phyloP scores from a whole-genome alignment of 768 basidiomycete genomes.

The Rhizopogon sp. region DNA sequence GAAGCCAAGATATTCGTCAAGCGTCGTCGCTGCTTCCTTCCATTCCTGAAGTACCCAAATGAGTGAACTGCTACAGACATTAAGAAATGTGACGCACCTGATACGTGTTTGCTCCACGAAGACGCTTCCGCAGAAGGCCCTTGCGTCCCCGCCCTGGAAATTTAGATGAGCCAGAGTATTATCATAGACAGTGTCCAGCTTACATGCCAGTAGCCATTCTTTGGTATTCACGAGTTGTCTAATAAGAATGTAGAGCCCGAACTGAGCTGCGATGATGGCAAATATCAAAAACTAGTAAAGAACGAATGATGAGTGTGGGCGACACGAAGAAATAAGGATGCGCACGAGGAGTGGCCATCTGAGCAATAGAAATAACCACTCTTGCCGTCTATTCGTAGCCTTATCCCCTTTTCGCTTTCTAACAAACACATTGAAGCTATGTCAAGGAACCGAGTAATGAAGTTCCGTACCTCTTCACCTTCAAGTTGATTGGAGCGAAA shows the following conservation, averaged over 20 bases:
- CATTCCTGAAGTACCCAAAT: slow-evolving; percentile 55
- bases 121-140: slow-evolving; percentile 65
- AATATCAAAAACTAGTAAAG: slow-evolving; percentile 71
- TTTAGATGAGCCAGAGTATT: slow-evolving; percentile 1
- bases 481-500: slow-evolving; percentile 87
- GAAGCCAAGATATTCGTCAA: slow-evolving; percentile 83
- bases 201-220: slow-evolving; percentile 90
- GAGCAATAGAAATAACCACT: slow-evolving; percentile 71
- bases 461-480: slow-evolving; percentile 58
- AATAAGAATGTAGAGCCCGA: slow-evolving; percentile 81
- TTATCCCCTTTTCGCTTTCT: slow-evolving; percentile 33
- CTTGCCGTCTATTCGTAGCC: slow-evolving; percentile 46
- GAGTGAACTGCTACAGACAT: background rate
- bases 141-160: slow-evolving; percentile 78
- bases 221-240: slow-evolving; percentile 92
- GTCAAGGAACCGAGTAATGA: background rate
- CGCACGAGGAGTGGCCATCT: slow-evolving; percentile 85
- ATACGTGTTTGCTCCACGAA: slow-evolving; percentile 74
- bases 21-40: slow-evolving; percentile 70
- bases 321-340: background rate
- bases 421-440: slow-evolving; percentile 4
- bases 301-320: background rate
- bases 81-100: slow-evolving; percentile 37
- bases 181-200: slow-evolving; percentile 11
- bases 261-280: slow-evolving; percentile 76